Conservation (phyloP, 2,329 filamentous ascomycete species). For the Raffaelea albimanens region DNA sequence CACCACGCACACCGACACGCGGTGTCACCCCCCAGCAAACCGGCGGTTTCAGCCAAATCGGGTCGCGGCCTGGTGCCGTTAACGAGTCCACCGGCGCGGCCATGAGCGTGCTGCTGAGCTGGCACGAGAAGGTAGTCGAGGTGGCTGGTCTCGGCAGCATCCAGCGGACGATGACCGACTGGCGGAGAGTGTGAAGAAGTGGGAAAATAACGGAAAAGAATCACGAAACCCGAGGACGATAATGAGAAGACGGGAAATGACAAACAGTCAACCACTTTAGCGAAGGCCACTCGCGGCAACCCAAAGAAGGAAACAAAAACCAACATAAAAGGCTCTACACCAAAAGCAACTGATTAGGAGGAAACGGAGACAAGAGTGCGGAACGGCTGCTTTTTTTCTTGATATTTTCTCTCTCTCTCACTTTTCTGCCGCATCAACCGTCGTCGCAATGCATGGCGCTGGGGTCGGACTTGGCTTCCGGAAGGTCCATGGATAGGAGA, state of each 20-base stretch:
- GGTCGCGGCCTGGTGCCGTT: constrained; percentile 38
- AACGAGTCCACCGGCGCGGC: constrained; percentile 68
- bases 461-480: too few species aligned
- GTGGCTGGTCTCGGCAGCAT: constrained; percentile 86
- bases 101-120: constrained; percentile 95
- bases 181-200: constrained; percentile 66
- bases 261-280: not conserved
- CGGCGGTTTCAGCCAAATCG: constrained; percentile 81
- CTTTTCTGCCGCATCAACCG: too few species aligned
- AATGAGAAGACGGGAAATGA: not conserved
- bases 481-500: too few species aligned
- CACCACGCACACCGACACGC: constrained; percentile 35
- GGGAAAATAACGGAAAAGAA: not conserved
- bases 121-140: constrained; percentile 98
- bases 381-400: too few species aligned
- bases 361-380: too few species aligned
- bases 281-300: too few species aligned
- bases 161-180: constrained; percentile 91
- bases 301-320: too few species aligned
- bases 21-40: constrained; percentile 63
- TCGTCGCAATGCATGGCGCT: too few species aligned
- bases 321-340: too few species aligned
- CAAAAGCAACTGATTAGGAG: too few species aligned
- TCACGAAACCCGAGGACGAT: not conserved
- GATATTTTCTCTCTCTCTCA: too few species aligned